A percentile compares a stretch with the other conserved stretches of the same genome.
Evolutionary conservation across 75 land plant species (phyloP).

Genomic region (Isoetes taiwanensis): DNA sequence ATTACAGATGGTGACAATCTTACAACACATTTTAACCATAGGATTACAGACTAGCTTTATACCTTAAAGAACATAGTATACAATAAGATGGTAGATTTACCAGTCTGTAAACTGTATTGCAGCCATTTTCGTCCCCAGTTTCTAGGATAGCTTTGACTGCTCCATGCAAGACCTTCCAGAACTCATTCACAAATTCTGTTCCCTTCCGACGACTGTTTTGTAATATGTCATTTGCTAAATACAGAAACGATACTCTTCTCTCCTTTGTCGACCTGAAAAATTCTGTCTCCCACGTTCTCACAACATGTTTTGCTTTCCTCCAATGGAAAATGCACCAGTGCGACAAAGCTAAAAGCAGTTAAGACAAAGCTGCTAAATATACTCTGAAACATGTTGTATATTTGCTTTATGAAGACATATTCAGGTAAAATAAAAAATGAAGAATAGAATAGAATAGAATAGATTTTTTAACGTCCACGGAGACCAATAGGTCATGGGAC

Average conservation of each 20-base stretch:
- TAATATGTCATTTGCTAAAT: constrained; percentile 89
- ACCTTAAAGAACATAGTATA: neutral
- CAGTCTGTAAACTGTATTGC: constrained; percentile 52
- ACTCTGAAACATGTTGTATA: too few species aligned
- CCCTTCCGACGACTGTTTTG: constrained; percentile 88
- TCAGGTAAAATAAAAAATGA: too few species aligned
- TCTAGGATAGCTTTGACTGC: constrained; percentile 61
- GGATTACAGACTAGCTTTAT: neutral
- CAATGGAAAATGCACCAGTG: constrained; percentile 97
- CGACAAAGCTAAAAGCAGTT: constrained; percentile 49
- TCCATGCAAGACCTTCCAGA: constrained; percentile 82
- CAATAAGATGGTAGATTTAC: constrained; percentile 28
- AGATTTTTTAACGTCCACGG: too few species aligned
- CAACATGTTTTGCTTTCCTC: constrained; percentile 72
- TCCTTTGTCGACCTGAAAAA: constrained; percentile 60
- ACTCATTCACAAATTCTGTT: constrained; percentile 70
- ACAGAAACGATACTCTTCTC: constrained; percentile 62
- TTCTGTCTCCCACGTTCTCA: constrained; percentile 74
- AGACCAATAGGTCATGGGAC: too few species aligned
- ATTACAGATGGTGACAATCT: too few species aligned
- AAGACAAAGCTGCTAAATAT: too few species aligned
- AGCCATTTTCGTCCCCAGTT: constrained; percentile 55
- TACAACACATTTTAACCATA: neutral
- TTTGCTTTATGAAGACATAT: too few species aligned
- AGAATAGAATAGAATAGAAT: too few species aligned